These are phyloP conservation scores for Lippia alba DNA, from an alignment of 305 asterid genomes.

Conservation along the genomic window DNA sequence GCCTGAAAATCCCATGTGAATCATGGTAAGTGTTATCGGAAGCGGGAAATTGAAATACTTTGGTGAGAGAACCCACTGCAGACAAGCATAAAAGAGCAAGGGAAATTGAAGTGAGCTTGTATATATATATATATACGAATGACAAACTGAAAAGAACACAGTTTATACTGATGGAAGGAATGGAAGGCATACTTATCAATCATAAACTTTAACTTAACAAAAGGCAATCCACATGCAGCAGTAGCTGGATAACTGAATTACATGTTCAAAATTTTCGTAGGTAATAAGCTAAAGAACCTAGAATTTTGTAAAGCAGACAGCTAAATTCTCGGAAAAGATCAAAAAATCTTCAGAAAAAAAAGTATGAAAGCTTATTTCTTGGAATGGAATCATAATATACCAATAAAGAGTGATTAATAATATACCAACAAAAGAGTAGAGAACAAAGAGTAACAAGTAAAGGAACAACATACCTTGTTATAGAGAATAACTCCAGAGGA, in stretches of 20 bases:
- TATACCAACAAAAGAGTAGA: conserved; percentile 7
- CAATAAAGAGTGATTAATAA: not conserved
- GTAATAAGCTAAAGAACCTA: conserved; percentile 19
- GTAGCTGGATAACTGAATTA: not conserved
- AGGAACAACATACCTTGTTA: conserved; percentile 73
- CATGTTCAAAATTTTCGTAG: conserved; percentile 3
- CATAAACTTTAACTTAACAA: not conserved
- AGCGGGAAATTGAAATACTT: conserved; percentile 95
- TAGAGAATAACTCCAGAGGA: conserved; percentile 94
- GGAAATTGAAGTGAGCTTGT: conserved; percentile 26
- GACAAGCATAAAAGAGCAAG: conserved; percentile 35
- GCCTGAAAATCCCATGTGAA: conserved; percentile 98
- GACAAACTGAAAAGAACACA: conserved; percentile 10
- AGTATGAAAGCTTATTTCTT: not conserved
- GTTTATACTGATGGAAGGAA: conserved; percentile 27
- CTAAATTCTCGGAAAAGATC: not conserved
- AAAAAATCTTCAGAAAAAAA: not conserved
- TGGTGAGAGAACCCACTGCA: conserved; percentile 99
- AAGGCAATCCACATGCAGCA: conserved; percentile 14
- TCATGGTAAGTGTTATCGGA: conserved; percentile 98
- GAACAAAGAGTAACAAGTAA: conserved; percentile 20
- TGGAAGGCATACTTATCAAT: conserved; percentile 6
- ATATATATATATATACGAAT: conserved; percentile 5
- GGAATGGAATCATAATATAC: no score
- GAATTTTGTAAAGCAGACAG: conserved; percentile 2